Evolutionary conservation across 441 rosid species (phyloP), one percentile per base, ranked within the genome.

Genomic region (Theobroma grandiflorum): DNA sequence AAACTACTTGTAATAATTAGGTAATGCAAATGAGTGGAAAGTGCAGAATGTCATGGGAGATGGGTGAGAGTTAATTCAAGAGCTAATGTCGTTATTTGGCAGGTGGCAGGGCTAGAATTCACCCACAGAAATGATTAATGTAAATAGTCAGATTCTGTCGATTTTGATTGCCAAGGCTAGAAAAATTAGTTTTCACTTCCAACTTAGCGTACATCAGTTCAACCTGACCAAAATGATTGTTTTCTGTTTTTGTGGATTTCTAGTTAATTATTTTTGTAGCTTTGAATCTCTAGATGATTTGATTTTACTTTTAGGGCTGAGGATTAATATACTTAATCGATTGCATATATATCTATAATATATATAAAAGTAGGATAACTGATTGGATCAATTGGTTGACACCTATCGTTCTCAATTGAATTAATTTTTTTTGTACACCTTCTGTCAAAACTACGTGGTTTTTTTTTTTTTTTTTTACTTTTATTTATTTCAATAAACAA

Each of bases 51-150:
- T 33, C 42, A 50, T 0, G 22, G 45, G 20, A 52, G 75, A 33
- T 18, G 61, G 59, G 43, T 35, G 31, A 70, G 74, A 47, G 74
- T 31, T 66, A 42, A 66, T 35, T 66, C n/a, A 31, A 42, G 71
- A 66, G 50, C 16, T n/a, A 66, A 65, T 40, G 70, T 40, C 1
- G 42, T 38, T 38, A 65, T 26, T 18, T 65, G 63, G 33, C 8
- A 58, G 33, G 11, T 58, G 20, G 8, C 20, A 26, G 14, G 8
- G 63, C 63, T 58, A 58, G 14, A 58, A 58, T 12, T 47, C 20
- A 14, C 4, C 14, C 5, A 8, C 35, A 26, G 33, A 58, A 58
- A 20, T 20, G 63, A 58, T 22, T 59, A 8, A 64, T 3, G 15
- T 45, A 64, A 37, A 64, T 37, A 37, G 47, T 42, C 7, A 42